Evolutionary conservation across 345 rosid genomes (phyloP).

Genomic region (Citrus medica): DNA sequence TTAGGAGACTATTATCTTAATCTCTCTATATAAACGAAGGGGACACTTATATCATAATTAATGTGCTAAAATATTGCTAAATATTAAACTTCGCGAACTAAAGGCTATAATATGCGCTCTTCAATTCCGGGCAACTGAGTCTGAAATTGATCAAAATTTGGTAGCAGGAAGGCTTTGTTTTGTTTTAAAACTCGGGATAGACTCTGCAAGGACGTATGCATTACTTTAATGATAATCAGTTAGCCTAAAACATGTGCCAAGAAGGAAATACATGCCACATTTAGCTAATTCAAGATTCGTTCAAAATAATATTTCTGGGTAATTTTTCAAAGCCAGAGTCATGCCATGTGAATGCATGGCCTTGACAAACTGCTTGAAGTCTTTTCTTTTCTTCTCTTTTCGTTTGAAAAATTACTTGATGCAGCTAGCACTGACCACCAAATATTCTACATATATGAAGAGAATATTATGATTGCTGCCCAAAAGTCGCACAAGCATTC

Average conservation of each 20-base stretch:
- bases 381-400: no score
- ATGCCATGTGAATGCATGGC: neutral
- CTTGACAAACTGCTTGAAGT: neutral
- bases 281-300: neutral
- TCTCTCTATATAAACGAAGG: conserved; percentile 12
- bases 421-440: neutral
- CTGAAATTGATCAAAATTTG: neutral
- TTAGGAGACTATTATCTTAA: conserved; percentile 6
- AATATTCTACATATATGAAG: neutral
- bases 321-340: neutral
- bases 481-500: neutral
- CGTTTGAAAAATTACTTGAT: neutral
- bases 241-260: neutral
- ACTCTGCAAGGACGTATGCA: neutral
- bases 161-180: neutral
- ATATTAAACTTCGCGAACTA: conserved; percentile 1
- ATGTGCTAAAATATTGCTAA: neutral
- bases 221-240: neutral
- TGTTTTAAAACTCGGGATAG: neutral
- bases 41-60: conserved; percentile 11
- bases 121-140: neutral
- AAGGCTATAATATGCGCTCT: neutral
- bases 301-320: neutral
- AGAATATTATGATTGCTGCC: neutral
- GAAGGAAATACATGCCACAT: neutral